Base-by-base conservation (phyloP, 805 yeast genomes). In the Hanseniaspora osmophila region DNA sequence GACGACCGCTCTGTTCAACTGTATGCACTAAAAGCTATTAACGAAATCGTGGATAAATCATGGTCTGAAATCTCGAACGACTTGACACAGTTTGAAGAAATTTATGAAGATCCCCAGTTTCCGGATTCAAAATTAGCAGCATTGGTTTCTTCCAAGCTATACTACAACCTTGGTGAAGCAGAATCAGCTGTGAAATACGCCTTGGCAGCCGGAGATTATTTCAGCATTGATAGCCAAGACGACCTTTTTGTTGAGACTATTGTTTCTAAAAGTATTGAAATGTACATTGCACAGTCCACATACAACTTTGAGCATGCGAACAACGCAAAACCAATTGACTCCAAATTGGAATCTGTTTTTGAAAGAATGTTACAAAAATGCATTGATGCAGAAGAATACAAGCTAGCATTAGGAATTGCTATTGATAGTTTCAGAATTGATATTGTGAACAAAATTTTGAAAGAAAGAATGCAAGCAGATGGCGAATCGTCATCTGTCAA, bases 61-160 rank as follows among this genome's bases (percentile, higher is more conserved):
- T 92, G 98, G 98, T 86, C 98, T 2, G 97, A 92, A 68, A 84
- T 92, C 47, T 94, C 98, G 47, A 92, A 92, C 65, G 79, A 75
- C 57, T 76, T 92, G 49, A 70, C 84, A 29, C 87, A 84, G 46
- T 83, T 92, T 56, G 98, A 92, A 66, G 94, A 86, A 51, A 69
- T 92, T 45, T 87, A 80, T 57, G 97, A 92, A 65, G 95, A 90
- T 61, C 72, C 74, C 48, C 63, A 71, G 19, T 92, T 90, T 63
- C 77, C 78, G 45, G 78, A 82, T 49, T 75, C 94, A 54, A 66
- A 75, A 41, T 71, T 90, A 57, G 97, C 97, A 9, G 97, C 98
- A 2, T 70, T 92, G 48, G 75, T 92, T 48, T 88, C 92, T 7
- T 85, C 97, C 13, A 92, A 92, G 63, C 94, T 77, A 10, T 78